Conservation (phyloP, 1,284 basidiomycete genomes). For the Cutaneotrichosporon dermatis region DNA sequence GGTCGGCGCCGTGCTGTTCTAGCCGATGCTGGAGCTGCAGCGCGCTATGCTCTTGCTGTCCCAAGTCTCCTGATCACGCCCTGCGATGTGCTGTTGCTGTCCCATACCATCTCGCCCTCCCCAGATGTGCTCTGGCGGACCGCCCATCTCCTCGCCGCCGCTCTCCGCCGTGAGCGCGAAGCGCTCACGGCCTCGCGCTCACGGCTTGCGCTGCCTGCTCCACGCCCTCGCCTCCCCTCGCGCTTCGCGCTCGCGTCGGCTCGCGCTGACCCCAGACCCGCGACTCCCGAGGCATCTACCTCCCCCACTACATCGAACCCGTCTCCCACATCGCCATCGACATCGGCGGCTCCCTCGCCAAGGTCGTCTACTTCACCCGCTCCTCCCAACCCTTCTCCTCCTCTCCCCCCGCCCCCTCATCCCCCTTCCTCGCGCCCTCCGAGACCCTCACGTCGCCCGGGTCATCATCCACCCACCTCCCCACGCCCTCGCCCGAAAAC, state of each 20-base stretch:
- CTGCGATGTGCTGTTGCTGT: too few relatives aligned
- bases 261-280: slow-evolving; percentile 59
- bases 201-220: too few relatives aligned
- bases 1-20: too few relatives aligned
- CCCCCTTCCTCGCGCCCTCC: slow-evolving; percentile 39
- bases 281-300: slow-evolving; percentile 89
- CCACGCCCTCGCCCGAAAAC: slow-evolving; percentile 29
- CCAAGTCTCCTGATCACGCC: too few relatives aligned
- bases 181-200: too few relatives aligned
- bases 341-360: slow-evolving; percentile 93
- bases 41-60: too few relatives aligned
- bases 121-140: too few relatives aligned
- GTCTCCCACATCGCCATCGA: slow-evolving; percentile 95
- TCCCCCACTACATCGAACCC: slow-evolving; percentile 91
- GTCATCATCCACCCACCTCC: slow-evolving; percentile 16
- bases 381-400: slow-evolving; percentile 55
- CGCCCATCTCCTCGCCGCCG: too few relatives aligned
- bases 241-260: not conserved
- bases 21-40: too few relatives aligned
- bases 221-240: not conserved
- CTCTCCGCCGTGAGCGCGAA: too few relatives aligned
- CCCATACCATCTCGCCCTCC: too few relatives aligned
- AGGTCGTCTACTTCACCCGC: slow-evolving; percentile 97
- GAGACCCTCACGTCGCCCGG: slow-evolving; percentile 32
- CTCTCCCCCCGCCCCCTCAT: slow-evolving; percentile 41